Evolutionary conservation across 2,329 filamentous ascomycete genomes (phyloP).

Genomic region (Colletotrichum sp.): DNA sequence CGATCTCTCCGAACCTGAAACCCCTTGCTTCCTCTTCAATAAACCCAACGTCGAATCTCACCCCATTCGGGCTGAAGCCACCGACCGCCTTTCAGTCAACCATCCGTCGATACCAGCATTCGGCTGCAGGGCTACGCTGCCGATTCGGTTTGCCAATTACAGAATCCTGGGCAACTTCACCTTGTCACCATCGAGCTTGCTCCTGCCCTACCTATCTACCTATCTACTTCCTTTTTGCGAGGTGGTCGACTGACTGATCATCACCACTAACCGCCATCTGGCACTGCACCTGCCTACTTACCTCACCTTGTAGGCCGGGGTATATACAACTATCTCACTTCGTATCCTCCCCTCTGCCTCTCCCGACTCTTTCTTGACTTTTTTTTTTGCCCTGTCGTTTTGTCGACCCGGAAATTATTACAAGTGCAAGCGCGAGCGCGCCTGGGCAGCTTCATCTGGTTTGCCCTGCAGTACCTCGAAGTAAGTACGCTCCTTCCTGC

Average conservation of each 20-base stretch:
- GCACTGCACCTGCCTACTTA: not conserved
- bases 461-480: not conserved
- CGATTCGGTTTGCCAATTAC: not conserved
- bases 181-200: not conserved
- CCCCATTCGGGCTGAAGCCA: constrained; percentile 17
- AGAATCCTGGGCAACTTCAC: not conserved
- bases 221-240: not conserved
- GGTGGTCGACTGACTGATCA: not conserved
- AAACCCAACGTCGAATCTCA: constrained; percentile 18
- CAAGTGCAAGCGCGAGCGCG: not conserved
- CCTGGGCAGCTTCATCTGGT: not conserved
- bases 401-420: not conserved
- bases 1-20: constrained; percentile 23
- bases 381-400: not conserved
- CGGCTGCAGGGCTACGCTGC: constrained; percentile 2
- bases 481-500: not conserved
- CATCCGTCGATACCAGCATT: not conserved
- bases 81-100: constrained; percentile 14
- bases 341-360: not conserved
- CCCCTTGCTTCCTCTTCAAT: constrained; percentile 20
- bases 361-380: not conserved
- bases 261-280: not conserved
- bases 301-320: not conserved
- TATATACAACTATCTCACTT: not conserved
- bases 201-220: not conserved